A percentile compares a stretch with the other conserved stretches of the same genome.
These are phyloP conservation scores for Echeveria elegans DNA, from an alignment of 164 flowering plant species.

Conservation along the genomic window DNA sequence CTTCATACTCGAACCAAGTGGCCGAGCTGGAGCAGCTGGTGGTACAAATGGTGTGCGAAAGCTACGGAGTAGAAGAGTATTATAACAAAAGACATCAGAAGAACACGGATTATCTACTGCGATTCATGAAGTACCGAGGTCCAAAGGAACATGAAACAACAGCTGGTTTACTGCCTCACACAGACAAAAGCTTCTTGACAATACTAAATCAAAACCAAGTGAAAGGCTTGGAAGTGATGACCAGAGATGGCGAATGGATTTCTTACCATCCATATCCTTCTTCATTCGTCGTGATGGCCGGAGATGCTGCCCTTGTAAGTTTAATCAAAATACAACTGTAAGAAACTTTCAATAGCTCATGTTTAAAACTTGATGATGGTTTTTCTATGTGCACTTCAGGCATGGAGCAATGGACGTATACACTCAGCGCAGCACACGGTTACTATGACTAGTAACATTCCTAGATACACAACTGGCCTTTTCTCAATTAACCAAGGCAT, in stretches of 20 bases:
- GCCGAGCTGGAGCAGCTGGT: conserved; percentile 33
- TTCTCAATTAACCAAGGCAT: conserved; percentile 19
- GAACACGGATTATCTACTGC: conserved; percentile 24
- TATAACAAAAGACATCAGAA: conserved; percentile 15
- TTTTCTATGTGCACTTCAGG: too few relatives aligned
- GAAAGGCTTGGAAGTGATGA: conserved; percentile 30
- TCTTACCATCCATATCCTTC: conserved; percentile 25
- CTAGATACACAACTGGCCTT: conserved; percentile 23
- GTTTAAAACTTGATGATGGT: too few relatives aligned
- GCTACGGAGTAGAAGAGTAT: conserved; percentile 32
- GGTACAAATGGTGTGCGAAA: conserved; percentile 35
- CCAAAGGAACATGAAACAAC: conserved; percentile 16
- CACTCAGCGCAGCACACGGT: conserved; percentile 27
- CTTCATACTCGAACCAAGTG: conserved; percentile 18
- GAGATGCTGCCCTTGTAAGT: conserved; percentile 36
- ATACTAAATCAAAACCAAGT: conserved; percentile 34
- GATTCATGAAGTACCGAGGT: conserved; percentile 23
- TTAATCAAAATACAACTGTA: too few relatives aligned
- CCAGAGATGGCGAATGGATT: conserved; percentile 32
- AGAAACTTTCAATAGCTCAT: too few relatives aligned
- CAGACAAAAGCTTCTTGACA: conserved; percentile 43
- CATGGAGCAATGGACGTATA: conserved; percentile 37
- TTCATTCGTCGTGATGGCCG: conserved; percentile 32
- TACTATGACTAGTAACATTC: conserved; percentile 16
- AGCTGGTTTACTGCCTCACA: conserved; percentile 23